Evolutionary conservation across 2,329 filamentous ascomycete genomes (phyloP), one percentile per base, ranked within the genome.

Genomic region (Beauveria medogensis): DNA sequence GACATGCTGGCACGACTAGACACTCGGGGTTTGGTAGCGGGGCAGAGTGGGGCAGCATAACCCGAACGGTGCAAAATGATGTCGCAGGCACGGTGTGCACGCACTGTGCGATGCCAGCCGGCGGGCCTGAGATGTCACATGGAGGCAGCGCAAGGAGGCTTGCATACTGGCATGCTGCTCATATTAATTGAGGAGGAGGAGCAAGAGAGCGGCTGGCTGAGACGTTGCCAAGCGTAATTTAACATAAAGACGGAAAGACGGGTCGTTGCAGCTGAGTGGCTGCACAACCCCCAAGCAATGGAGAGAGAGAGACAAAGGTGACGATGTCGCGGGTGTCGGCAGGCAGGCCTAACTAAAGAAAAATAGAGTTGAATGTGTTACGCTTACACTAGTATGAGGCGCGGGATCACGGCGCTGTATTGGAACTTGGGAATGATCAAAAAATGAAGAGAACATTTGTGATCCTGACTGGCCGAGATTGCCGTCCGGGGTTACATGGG

Each of bases 61-160:
- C 12, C 41, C 5, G 41, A 5, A 26, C 28, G 2, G 55, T 59
- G n/a, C 26, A 7, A 5, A 14, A 6, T 1, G 9, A 18, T 2
- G 47, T 9, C n/a, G 26, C 2, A 12, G 5, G 48, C 47, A 59
- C 56, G 44, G 47, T 59, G 55, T 26, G 14, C 24, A 2, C 26
- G 28, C 55, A 58, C 55, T 28, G 55, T 58, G 55, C 55, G 46
- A 58, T 58, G 34, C 34, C 55, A 46, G 55, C 34, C 18, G 6
- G 52, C 37, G 40, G 26, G 41, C 22, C 18, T 30, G n/a, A 58
- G 46, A 43, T 37, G 55, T 58, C 46, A 51, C 46, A 30, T 20
- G 52, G 37, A 18, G 41, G 34, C 37, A 12, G 22, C 16, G 28
- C 4, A 37, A 40, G 26, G 54, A 34, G 54, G 54, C 43, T 47